phyloP scores from a whole-genome alignment of 352 stramenopile genomes.

The Globisporangium rhizosaccharum region DNA sequence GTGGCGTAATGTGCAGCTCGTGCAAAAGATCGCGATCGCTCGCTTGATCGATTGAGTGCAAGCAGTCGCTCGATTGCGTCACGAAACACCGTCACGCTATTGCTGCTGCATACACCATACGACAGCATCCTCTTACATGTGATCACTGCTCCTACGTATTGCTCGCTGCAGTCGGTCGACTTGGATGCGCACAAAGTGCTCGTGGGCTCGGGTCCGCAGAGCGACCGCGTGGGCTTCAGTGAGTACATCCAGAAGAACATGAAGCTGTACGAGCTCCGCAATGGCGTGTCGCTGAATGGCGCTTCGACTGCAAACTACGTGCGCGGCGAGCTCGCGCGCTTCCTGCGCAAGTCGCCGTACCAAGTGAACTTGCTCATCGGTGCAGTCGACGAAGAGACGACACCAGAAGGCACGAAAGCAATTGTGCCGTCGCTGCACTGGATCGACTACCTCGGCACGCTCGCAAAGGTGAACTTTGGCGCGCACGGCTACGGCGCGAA shows the following conservation, averaged over 20 bases:
- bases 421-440: conserved; percentile 75
- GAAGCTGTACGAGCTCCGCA: conserved; percentile 88
- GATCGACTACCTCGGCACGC: conserved; percentile 85
- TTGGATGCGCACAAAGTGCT: conserved; percentile 84
- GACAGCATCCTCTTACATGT: neutral
- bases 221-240: conserved; percentile 75
- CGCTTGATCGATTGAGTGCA: neutral
- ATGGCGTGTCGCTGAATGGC: conserved; percentile 79
- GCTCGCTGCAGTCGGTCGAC: conserved; percentile 35
- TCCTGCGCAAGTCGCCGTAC: conserved; percentile 79
- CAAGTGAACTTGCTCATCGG: conserved; percentile 84
- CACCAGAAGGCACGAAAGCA: conserved; percentile 20
- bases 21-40: neutral
- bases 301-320: conserved; percentile 82
- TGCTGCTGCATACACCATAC: neutral
- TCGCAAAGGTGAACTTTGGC: conserved; percentile 85
- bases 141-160: neutral
- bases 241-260: conserved; percentile 91
- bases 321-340: conserved; percentile 70
- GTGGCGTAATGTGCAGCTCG: neutral
- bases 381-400: conserved; percentile 46
- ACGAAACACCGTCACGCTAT: neutral
- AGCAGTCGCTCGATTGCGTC: neutral
- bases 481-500: conserved; percentile 79
- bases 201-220: conserved; percentile 67